A percentile compares a stretch with the other conserved stretches of the same genome.
Evolutionary conservation across 208 protist species (phyloP).

Genomic region (Trypanosoma mega): DNA sequence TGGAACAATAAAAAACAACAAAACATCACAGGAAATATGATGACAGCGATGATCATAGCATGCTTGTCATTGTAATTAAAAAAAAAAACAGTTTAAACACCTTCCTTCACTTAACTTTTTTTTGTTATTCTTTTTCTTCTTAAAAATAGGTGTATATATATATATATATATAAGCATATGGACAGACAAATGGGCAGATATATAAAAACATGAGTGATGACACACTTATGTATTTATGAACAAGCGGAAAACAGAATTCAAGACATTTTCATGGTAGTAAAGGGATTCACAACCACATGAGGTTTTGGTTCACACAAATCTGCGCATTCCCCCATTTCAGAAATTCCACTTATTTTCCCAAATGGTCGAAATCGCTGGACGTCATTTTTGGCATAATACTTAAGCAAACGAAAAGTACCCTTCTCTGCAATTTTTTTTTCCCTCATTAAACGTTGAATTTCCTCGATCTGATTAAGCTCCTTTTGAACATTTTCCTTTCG

Average conservation of each 20-base stretch:
- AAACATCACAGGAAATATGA: no score
- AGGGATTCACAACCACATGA: constrained; percentile 83
- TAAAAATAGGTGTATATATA: no score
- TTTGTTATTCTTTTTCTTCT: no score
- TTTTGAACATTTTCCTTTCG: constrained; percentile 41
- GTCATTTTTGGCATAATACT: constrained; percentile 89
- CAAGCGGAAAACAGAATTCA: background rate
- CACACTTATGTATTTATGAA: background rate
- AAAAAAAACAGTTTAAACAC: no score
- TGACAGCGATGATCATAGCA: no score
- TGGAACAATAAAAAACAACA: no score
- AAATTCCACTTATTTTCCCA: constrained; percentile 87
- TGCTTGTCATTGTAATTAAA: no score
- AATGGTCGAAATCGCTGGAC: constrained; percentile 73
- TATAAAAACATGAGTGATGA: no score
- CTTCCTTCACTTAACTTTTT: no score
- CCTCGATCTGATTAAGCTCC: constrained; percentile 56
- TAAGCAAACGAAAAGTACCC: constrained; percentile 68
- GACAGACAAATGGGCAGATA: no score
- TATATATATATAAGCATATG: no score
- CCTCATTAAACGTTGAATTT: constrained; percentile 47
- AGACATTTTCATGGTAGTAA: constrained; percentile 41
- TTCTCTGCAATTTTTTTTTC: constrained; percentile 76
- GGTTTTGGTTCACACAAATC: constrained; percentile 79
- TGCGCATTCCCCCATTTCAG: constrained; percentile 74